Evolutionary conservation across 2,329 filamentous ascomycete species (phyloP), one percentile per base, ranked within the genome.

Genomic region (Epichloe bromicola): DNA sequence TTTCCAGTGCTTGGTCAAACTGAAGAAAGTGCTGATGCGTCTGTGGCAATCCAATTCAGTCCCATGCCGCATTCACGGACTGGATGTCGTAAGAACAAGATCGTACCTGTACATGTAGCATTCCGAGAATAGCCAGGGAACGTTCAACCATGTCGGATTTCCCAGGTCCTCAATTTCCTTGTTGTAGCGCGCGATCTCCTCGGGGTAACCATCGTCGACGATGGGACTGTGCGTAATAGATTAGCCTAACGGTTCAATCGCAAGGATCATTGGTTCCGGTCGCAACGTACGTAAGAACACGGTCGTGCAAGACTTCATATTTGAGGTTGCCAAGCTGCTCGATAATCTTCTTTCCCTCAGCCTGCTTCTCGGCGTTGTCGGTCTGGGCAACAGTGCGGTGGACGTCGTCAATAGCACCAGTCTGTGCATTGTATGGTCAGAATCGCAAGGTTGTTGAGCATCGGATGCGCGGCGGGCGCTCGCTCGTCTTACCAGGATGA

Each of bases 271-370:
- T 3, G n/a, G 3, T 7, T 5, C 10, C 11, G n/a, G 26, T 2
- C 17, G 34, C 20, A 33, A 52, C 78, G 56, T 74, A 91, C 86
- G 78, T 83, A 59, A 97, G 68, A 56, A 79, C 73, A 42, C 89
- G 81, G 67, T 96, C 83, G 64, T 98, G 93, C 65, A 95, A 87
- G 43, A 97, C 72, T 70, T 97, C 91, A 69, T 97, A 96, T 70
- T 98, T 98, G 60, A 98, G 75, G 57, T 76, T 79, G 5, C 84
- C 85, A 12, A 98, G 75, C 58, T 85, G 78, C 63, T 86, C 81
- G 41, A 95, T 78, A 54, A 98, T 89, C 59, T 73, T 74, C 73
- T 96, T 96, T 61, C 93, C 93, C 67, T 97, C 93, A 23, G 78
- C 78, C 36, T 75, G 68, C 63, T 85, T 85, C 53, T 80, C 75